Evolutionary conservation across 495 filamentous ascomycete genomes (phyloP).

Genomic region (Rhizodiscina lignyota): DNA sequence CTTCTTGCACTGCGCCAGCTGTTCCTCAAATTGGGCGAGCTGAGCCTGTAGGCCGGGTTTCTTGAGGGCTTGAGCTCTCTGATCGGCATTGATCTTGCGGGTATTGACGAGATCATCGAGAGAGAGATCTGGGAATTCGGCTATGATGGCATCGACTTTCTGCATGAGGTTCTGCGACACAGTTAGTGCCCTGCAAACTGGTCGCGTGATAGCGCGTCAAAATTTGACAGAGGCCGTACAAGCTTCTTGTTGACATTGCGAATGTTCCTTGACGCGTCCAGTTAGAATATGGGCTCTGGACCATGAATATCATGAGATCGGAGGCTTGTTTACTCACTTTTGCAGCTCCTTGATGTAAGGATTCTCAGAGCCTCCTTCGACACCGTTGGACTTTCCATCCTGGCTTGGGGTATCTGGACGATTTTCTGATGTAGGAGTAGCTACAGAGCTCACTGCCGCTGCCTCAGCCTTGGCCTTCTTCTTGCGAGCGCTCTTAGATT

Average conservation of each 20-base stretch:
- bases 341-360: conserved; percentile 69
- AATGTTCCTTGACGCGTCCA: conserved; percentile 49
- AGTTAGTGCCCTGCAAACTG: no score
- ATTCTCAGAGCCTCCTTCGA: conserved; percentile 45
- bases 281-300: no score
- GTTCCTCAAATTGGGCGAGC: conserved; percentile 62
- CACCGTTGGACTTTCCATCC: conserved; percentile 26
- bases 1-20: conserved; percentile 68
- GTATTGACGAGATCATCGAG: conserved; percentile 69
- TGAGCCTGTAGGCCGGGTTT: conserved; percentile 71
- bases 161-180: conserved; percentile 46
- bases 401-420: conserved; percentile 9
- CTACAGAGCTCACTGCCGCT: conserved; percentile 5
- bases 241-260: conserved; percentile 81
- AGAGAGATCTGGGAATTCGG: conserved; percentile 54
- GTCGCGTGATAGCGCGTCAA: no score
- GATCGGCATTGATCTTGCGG: conserved; percentile 83
- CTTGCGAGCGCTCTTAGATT: conserved; percentile 24
- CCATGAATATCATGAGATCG: conserved; percentile 1
- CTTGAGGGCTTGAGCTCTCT: conserved; percentile 75
- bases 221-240: conserved; percentile 45
- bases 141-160: conserved; percentile 64
- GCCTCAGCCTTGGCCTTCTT: conserved; percentile 25
- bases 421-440: conserved; percentile 3
- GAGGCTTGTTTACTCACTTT: conserved; percentile 59